Evolutionary conservation across 805 yeast genomes (phyloP), one percentile per base, ranked within the genome.

Genomic region (Jamesozyma lodderae): DNA sequence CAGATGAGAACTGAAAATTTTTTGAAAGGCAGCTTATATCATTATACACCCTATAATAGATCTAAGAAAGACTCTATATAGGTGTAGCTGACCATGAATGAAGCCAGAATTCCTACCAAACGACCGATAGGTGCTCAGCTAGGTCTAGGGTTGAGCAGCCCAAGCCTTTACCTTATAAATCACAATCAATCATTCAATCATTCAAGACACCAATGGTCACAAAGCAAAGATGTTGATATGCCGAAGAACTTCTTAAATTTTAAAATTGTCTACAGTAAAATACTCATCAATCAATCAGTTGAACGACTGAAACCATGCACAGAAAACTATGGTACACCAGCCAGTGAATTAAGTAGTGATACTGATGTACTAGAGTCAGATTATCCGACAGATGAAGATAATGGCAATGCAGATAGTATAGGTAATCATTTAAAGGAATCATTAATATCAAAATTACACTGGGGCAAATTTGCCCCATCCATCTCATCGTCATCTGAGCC

Each of bases 41-140:
- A n/a, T n/a, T n/a, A n/a, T n/a, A n/a, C n/a, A n/a, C n/a, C n/a
- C n/a, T n/a, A n/a, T n/a, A n/a, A n/a, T n/a, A n/a, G n/a, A n/a
- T n/a, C n/a, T n/a, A n/a, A n/a, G n/a, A n/a, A n/a, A n/a, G n/a
- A n/a, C n/a, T n/a, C n/a, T n/a, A n/a, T n/a, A n/a, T n/a, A n/a
- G n/a, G n/a, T 25, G n/a, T 15, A 22, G 14, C 28, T 17, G 23
- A 15, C n/a, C 6, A 40, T 40, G 40, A 29, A 40, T 24, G 36
- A 36, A 7, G 18, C 18, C 22, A 37, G 31, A 31, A 40, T 49
- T 27, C 55, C 55, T 21, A 36, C 35, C 18, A 37, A 40, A 21
- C 43, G 46, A 31, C 47, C 47, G 38, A 36, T 42, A 15, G 57
- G 57, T 14, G 42, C 45, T n/a, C 57, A 52, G 36, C 34, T 50